Evolutionary conservation across 495 filamentous ascomycete genomes (phyloP), one percentile per base, ranked within the genome.

Genomic region (Aspergillus asperescens): DNA sequence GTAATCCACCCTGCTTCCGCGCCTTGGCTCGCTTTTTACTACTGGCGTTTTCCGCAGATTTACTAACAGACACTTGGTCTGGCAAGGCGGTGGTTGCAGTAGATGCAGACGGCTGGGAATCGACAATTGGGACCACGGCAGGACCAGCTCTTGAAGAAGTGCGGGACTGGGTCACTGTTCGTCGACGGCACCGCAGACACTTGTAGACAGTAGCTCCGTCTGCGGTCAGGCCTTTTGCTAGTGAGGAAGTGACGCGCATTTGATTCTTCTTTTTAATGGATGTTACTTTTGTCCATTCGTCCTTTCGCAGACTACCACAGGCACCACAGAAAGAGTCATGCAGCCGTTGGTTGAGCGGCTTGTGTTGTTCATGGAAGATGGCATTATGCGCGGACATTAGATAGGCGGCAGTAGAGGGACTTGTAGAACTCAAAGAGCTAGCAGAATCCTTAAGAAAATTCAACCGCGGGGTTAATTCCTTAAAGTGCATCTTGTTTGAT

Each of bases 11-110:
- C 50, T 82, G 72, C 52, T 83, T 85, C 20, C 81, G 61, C 18
- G 76, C 66, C 52, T 82, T 82, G 20, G 78, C 79, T 62, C 81
- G 65, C 48, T 81, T 79, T 59, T 78, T 84, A 65, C 79, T 84
- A 61, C 60, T 80, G 18, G 72, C 65, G 59, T 80, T 83, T 0
- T 74, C 71, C 5, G 42, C 62, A 15, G 62, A 46, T 34, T 70
- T 70, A 51, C 39, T 53, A 22, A 24, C 51, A 34, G 52, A 29
- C 27, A 37, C 22, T 1, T 34, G 40, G 8, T 28, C 28, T 1
- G 48, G 42, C 34, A 43, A 37, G 20, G 58, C 31, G 37, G 24
- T 47, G 10, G 44, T 43, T 35, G 51, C 25, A 5, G 54, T 54
- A 51, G 65, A 37, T 13, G 44, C 19, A 20, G 58, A 37, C 28